phyloP scores from a whole-genome alignment of 2,329 filamentous ascomycete genomes.

The Colletotrichum sp. region DNA sequence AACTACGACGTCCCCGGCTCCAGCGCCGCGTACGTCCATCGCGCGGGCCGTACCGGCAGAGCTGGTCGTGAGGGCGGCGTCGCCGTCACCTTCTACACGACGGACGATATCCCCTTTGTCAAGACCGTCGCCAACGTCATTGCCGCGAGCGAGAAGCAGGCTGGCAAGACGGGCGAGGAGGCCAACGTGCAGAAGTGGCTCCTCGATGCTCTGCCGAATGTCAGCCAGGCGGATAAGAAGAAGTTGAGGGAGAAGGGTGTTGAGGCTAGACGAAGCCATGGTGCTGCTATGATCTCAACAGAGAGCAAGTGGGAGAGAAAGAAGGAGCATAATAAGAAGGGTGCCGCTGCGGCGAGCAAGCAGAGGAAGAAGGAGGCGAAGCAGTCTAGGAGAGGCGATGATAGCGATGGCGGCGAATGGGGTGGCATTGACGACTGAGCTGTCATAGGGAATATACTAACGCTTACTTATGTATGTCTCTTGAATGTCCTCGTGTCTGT shows the following conservation, averaged over 20 bases:
- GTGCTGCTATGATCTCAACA: conserved; percentile 75
- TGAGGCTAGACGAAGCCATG: conserved; percentile 63
- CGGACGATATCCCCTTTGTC: conserved; percentile 88
- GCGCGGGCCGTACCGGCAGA: conserved; percentile 87
- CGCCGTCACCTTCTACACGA: conserved; percentile 93
- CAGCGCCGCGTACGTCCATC: conserved; percentile 89
- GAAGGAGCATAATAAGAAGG: conserved; percentile 69
- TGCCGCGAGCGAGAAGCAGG: conserved; percentile 77
- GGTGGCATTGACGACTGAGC: conserved; percentile 51
- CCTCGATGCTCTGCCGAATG: conserved; percentile 82
- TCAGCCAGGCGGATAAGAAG: conserved; percentile 84
- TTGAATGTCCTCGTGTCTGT: background rate
- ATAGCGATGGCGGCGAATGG: conserved; percentile 46
- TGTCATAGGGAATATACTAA: background rate
- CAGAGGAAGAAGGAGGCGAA: conserved; percentile 48
- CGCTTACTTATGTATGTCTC: accelerated
- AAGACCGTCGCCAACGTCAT: conserved; percentile 96
- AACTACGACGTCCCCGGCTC: conserved; percentile 98
- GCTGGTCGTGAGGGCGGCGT: conserved; percentile 88
- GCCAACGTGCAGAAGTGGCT: conserved; percentile 82
- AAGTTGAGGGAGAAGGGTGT: conserved; percentile 83
- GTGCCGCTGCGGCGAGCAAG: conserved; percentile 67
- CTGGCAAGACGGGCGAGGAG: conserved; percentile 55
- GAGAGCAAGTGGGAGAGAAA: conserved; percentile 78
- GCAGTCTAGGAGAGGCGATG: conserved; percentile 26